Evolutionary conservation across 371 early-diverging fungal species (phyloP).

Genomic region (Coemansia linderi): DNA sequence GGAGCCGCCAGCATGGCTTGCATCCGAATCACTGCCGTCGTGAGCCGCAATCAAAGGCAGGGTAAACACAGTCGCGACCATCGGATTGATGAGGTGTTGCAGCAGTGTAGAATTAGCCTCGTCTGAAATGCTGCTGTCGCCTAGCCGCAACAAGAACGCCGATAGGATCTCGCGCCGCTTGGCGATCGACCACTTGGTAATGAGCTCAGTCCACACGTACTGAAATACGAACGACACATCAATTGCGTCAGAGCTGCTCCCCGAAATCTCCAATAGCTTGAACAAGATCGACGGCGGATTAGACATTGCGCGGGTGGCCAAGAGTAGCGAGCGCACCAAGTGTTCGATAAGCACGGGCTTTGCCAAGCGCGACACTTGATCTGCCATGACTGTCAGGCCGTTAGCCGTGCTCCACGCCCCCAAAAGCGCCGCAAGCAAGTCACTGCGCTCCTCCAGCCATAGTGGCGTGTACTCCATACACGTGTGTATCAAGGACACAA

Average conservation of each 20-base stretch:
- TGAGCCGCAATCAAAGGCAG: constrained; percentile 22
- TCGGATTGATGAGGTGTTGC: constrained; percentile 45
- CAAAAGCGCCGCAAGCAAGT: constrained; percentile 32
- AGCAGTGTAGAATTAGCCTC: constrained; percentile 44
- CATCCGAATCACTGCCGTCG: not conserved
- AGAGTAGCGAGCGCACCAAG: constrained; percentile 28
- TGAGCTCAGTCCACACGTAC: constrained; percentile 40
- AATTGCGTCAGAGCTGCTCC: constrained; percentile 37
- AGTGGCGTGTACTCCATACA: constrained; percentile 26
- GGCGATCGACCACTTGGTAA: constrained; percentile 41
- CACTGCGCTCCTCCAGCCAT: constrained; percentile 33
- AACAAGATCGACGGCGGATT: constrained; percentile 39
- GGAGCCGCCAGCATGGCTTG: not conserved
- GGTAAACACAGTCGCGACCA: constrained; percentile 45
- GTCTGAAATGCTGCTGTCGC: constrained; percentile 26
- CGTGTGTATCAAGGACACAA: constrained; percentile 18
- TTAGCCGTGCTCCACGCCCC: constrained; percentile 28
- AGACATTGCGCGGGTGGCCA: constrained; percentile 32
- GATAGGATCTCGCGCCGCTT: constrained; percentile 43
- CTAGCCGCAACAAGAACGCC: constrained; percentile 34
- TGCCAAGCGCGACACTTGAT: constrained; percentile 33
- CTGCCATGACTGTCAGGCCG: not conserved
- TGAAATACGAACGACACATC: constrained; percentile 41
- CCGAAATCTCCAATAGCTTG: constrained; percentile 36
- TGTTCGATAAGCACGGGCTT: constrained; percentile 36